These are phyloP conservation scores for Spiromastix sp. DNA, from an alignment of 2,329 filamentous ascomycete species.

Conservation along the genomic window DNA sequence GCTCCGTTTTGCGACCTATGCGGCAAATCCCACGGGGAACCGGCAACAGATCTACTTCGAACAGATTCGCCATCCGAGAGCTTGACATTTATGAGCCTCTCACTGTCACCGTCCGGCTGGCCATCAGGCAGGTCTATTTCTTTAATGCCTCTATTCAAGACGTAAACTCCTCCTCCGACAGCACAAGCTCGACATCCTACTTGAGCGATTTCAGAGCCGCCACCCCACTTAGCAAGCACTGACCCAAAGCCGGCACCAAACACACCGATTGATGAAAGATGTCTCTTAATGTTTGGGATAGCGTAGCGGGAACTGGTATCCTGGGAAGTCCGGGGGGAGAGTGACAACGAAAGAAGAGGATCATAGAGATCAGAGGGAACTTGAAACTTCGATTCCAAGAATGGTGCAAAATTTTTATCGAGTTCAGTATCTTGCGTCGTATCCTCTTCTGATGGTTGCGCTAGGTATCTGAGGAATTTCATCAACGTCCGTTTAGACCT, in stretches of 20 bases:
- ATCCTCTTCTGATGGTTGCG: slow-evolving; percentile 51
- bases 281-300: slow-evolving; percentile 62
- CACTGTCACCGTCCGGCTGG: slow-evolving; percentile 2
- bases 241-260: slow-evolving; percentile 85
- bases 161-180: slow-evolving; percentile 84
- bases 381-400: slow-evolving; percentile 46
- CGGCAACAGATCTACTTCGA: slow-evolving; percentile 26
- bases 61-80: slow-evolving; percentile 29
- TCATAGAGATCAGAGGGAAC: slow-evolving; percentile 59
- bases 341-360: slow-evolving; percentile 58
- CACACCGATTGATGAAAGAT: slow-evolving; percentile 75
- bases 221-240: slow-evolving; percentile 87
- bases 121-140: slow-evolving; percentile 14
- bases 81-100: slow-evolving; percentile 18
- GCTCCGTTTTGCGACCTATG: slow-evolving; percentile 7
- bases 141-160: slow-evolving; percentile 62
- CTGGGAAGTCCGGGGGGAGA: slow-evolving; percentile 52
- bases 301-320: slow-evolving; percentile 56
- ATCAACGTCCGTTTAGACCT: slow-evolving; percentile 79
- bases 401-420: slow-evolving; percentile 42
- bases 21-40: slow-evolving; percentile 28
- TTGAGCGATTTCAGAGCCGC: slow-evolving; percentile 78
- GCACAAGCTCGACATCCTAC: slow-evolving; percentile 83
- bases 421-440: slow-evolving; percentile 45
- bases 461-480: slow-evolving; percentile 86